A percentile compares a stretch with the other conserved stretches of the same genome.
Conservation (phyloP, 768 basidiomycete species). For the Agaricus blazei region DNA sequence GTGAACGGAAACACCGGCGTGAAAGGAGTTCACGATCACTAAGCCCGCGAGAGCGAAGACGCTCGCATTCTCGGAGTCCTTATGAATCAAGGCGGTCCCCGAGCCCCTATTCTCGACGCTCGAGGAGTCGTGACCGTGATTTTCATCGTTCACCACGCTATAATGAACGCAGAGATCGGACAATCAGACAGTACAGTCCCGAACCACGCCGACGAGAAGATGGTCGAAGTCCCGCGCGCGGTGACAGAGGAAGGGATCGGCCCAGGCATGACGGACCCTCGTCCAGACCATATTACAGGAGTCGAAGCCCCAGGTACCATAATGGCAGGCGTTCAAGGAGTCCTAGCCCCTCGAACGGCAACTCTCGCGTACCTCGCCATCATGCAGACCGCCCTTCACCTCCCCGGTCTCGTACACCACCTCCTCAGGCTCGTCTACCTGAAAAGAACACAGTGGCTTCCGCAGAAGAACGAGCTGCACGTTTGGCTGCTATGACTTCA, state of each 20-base stretch:
- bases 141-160: slow-evolving; percentile 26
- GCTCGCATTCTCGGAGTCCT: slow-evolving; percentile 2
- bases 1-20: slow-evolving; percentile 29
- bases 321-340: slow-evolving; percentile 34
- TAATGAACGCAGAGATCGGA: slow-evolving; percentile 21
- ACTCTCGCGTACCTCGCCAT: slow-evolving; percentile 40
- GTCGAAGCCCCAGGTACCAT: slow-evolving; percentile 17
- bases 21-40: slow-evolving; percentile 19
- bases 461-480: slow-evolving; percentile 64
- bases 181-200: slow-evolving; percentile 26
- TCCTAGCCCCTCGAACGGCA: slow-evolving; percentile 22
- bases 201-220: slow-evolving; percentile 25
- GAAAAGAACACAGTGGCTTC: slow-evolving; percentile 14
- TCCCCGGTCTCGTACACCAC: slow-evolving; percentile 12
- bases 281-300: slow-evolving; percentile 18
- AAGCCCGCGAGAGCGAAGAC: slow-evolving; percentile 12
- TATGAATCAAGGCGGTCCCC: slow-evolving; percentile 7
- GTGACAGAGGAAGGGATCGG: slow-evolving; percentile 17
- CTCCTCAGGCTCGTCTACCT: slow-evolving; percentile 17
- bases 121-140: slow-evolving; percentile 33
- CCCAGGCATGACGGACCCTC: slow-evolving; percentile 27
- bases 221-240: slow-evolving; percentile 22
- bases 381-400: slow-evolving; percentile 43
- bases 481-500: slow-evolving; percentile 85
- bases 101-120: slow-evolving; percentile 32